A percentile compares a stretch with the other conserved stretches of the same genome.
These are phyloP conservation scores for Cadophora luteo-olivacea DNA, from an alignment of 2,329 filamentous ascomycete species.

Conservation along the genomic window DNA sequence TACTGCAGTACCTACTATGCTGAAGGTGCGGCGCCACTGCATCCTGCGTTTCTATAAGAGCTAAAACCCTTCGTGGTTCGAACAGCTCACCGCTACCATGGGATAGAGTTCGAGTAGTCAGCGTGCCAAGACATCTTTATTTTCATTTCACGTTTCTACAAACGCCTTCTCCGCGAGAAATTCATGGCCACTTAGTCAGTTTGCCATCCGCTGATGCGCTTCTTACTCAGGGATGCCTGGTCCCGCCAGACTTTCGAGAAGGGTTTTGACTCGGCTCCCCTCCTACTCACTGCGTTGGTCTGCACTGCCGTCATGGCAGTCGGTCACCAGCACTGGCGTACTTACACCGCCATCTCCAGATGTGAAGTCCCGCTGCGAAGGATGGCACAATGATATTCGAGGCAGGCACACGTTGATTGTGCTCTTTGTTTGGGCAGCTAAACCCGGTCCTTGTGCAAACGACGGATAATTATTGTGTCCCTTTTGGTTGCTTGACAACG, in stretches of 20 bases:
- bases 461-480: constrained; percentile 33
- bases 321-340: constrained; percentile 16
- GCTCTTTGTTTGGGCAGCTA: constrained; percentile 33
- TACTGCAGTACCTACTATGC: not conserved
- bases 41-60: constrained; percentile 25
- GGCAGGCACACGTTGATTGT: constrained; percentile 31
- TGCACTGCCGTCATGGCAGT: constrained; percentile 3
- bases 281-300: not conserved
- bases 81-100: constrained; percentile 33
- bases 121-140: constrained; percentile 29
- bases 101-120: constrained; percentile 20
- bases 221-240: constrained; percentile 20
- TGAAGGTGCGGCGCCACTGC: not conserved
- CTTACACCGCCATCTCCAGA: constrained; percentile 26
- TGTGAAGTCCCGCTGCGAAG: constrained; percentile 39
- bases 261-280: constrained; percentile 5
- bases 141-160: constrained; percentile 29
- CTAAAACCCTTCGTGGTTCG: constrained; percentile 30
- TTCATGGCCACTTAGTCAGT: constrained; percentile 19
- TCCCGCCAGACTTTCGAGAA: constrained; percentile 6
- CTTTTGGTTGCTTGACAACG: constrained; percentile 34
- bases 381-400: constrained; percentile 31
- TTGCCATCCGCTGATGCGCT: constrained; percentile 21
- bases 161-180: constrained; percentile 34
- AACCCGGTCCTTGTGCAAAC: constrained; percentile 36